A percentile compares a stretch with the other conserved stretches of the same genome.
Conservation (phyloP, 1,284 basidiomycete genomes). For the Cryptococcus hybrid region DNA sequence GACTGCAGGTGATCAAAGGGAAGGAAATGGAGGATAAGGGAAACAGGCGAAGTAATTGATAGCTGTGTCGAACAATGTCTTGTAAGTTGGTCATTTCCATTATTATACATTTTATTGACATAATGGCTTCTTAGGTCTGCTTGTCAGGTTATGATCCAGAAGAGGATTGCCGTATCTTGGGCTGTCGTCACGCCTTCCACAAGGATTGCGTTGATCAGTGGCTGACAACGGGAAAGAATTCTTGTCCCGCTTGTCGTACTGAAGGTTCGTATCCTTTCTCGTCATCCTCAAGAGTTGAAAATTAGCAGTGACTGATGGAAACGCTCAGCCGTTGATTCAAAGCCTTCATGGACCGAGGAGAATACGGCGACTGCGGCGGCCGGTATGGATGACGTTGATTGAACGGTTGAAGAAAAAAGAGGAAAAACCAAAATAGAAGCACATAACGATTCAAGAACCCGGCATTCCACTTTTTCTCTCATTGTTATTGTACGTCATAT, state of each 20-base stretch:
- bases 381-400: too few species aligned
- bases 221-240: constrained; percentile 79
- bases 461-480: too few species aligned
- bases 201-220: constrained; percentile 78
- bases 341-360: background rate
- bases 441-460: too few species aligned
- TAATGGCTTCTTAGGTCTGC: constrained; percentile 60
- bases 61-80: constrained; percentile 64
- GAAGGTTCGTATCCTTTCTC: constrained; percentile 33
- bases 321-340: background rate
- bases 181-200: constrained; percentile 82
- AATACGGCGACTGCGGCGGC: too few species aligned
- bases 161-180: constrained; percentile 72
- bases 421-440: too few species aligned
- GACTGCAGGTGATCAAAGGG: constrained; percentile 67
- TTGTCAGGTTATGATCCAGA: constrained; percentile 73
- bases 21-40: constrained; percentile 57
- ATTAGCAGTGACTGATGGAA: constrained; percentile 5
- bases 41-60: constrained; percentile 62
- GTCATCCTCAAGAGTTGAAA: background rate
- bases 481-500: too few species aligned
- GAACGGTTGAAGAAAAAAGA: too few species aligned
- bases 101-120: background rate
- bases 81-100: constrained; percentile 53
- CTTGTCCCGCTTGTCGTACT: constrained; percentile 74